Evolutionary conservation across 768 basidiomycete species (phyloP), one percentile per base, ranked within the genome.

Genomic region (Leccinum barrowsii): DNA sequence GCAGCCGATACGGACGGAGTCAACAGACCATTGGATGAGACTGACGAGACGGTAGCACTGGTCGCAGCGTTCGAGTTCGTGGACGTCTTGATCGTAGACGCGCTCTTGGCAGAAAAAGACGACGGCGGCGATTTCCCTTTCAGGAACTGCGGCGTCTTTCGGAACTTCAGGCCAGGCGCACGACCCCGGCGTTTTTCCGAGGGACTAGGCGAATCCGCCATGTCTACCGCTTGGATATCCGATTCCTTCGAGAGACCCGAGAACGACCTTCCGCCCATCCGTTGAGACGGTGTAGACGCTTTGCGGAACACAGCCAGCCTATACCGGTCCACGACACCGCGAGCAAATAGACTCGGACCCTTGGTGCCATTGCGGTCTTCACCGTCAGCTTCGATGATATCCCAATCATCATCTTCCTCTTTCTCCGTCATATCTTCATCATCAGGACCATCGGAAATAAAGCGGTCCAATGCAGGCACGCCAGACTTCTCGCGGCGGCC

Each of bases 291-390:
- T 11, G 86, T 88, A 13, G 87, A 85, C n/a, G 81, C 80, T 70
- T 92, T 93, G 55, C 91, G 82, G 82, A 93, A 93, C 21, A 93
- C 91, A 15, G 89, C 85, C 55, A 96, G 77, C 57, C 84, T 80
- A 70, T 95, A 96, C 55, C 89, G 81, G 70, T 96, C 93, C 53
- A 94, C 91, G 50, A 94, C 90, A 5, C 93, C 93, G n/a, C 92
- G 85, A 46, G 93, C 88, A 68, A 94, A 94, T 40, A 94, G 80
- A 67, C 87, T 94, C 19, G 85, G 83, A 7, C 85, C 91, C 67
- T 86, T 85, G 24, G 86, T 76, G 17, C 92, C 91, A 60, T 94
- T 93, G 59, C 86, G 80, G 57, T 92, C 92, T 68, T 92, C 91
- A n/a, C 84, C 85, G 62, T 88, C 87, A 5, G 76, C 89, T 40